Base-by-base conservation (phyloP, 2,329 filamentous ascomycete species). In the Rhytidhysteron rufulum region DNA sequence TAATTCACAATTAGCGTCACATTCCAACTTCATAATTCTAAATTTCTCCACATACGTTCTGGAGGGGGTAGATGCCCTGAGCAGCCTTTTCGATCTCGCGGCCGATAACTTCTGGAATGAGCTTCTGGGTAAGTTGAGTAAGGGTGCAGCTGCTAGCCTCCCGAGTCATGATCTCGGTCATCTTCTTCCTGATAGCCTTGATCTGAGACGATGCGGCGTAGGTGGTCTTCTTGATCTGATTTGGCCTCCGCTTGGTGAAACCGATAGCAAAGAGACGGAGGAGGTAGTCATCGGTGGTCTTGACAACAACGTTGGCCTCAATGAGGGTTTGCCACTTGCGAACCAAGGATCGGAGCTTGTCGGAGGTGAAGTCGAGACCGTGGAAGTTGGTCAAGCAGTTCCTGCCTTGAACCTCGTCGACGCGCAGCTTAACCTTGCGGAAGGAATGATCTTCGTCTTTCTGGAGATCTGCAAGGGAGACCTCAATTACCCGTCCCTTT, bases 381-480 rank as follows among this genome's bases (percentile, higher is more conserved):
- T 98, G 90, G 86, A 98, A 98, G 85, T 96, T 96, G 81, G 93
- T 97, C 74, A 98, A 78, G 80, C 93, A 97, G 85, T 95, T 97
- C 85, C 96, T 96, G 80, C 93, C 93, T 79, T 98, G 93, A 53
- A 98, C 84, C 78, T 98, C 93, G 69, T 98, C 93, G 65, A 97
- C 88, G 58, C 93, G 85, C 70, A 98, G 89, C 82, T 95, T 95
- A 72, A 98, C 81, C 83, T 98, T 98, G 78, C 93, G 91, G 87
- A 97, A 98, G 48, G 93, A 83, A 75, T 98, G 93, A 77, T 97
- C 93, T 81, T 98, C 93, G 71, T 98, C 93, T 79, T 96, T 97
- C 79, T 98, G 93, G 55, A 98, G 85, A 75, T 98, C 93, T 69
- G 93, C 93, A 67, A 98, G 85, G 55, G 91, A 97, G 59, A 97